Conservation (phyloP, 164 flowering plant species). For the Magnolia officinalis region DNA sequence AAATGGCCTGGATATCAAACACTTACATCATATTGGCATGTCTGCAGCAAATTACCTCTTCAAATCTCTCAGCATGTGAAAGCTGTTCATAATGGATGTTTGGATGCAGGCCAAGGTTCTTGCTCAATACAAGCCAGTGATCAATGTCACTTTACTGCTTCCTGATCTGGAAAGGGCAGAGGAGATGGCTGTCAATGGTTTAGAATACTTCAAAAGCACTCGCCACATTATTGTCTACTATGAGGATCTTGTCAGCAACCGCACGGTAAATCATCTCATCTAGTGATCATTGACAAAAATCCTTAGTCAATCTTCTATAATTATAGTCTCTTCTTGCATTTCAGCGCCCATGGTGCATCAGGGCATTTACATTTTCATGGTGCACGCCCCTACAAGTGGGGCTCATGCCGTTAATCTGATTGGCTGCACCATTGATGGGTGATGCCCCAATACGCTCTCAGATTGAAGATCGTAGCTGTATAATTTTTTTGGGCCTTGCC, state of each 20-base stretch:
- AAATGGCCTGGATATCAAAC: too few species aligned
- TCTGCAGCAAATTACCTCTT: too few species aligned
- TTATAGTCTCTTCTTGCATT: not conserved
- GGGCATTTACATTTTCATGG: not conserved
- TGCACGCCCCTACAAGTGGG: too few species aligned
- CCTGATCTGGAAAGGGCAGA: conserved; percentile 31
- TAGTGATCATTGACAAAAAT: not conserved
- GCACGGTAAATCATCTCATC: conserved; percentile 31
- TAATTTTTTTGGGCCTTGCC: too few species aligned
- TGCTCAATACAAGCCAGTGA: conserved; percentile 50
- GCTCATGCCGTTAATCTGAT: too few species aligned
- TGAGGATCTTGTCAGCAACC: conserved; percentile 51
- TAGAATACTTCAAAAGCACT: conserved; percentile 51
- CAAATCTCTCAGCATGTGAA: too few species aligned
- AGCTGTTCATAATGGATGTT: not conserved
- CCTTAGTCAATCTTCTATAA: not conserved
- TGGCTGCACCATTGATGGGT: too few species aligned
- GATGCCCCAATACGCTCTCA: too few species aligned
- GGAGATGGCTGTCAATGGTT: conserved; percentile 30
- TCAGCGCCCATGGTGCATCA: not conserved
- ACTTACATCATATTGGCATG: too few species aligned
- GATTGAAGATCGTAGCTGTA: too few species aligned
- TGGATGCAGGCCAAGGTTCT: conserved; percentile 51
- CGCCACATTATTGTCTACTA: conserved; percentile 52
- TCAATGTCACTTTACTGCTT: conserved; percentile 35